These are phyloP conservation scores for Asterophora parasitica DNA, from an alignment of 768 basidiomycete species.

Conservation along the genomic window DNA sequence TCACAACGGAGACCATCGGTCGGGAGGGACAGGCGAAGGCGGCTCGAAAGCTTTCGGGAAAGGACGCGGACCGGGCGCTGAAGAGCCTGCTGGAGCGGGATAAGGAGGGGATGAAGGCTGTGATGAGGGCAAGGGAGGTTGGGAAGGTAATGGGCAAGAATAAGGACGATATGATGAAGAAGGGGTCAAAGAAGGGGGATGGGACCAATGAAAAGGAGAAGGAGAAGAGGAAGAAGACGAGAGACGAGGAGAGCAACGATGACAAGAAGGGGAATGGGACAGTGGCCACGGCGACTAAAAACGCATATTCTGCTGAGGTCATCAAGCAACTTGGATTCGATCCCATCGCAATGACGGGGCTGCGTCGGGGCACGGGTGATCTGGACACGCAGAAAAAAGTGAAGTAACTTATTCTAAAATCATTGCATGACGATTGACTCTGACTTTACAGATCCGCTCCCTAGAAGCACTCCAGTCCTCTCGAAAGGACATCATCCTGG, in stretches of 20 bases:
- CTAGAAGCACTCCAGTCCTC: slow-evolving; percentile 48
- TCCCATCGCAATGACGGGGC: slow-evolving; percentile 56
- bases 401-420: slow-evolving; percentile 4
- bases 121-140: slow-evolving; percentile 55
- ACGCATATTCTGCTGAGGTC: slow-evolving; percentile 58
- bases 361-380: slow-evolving; percentile 31
- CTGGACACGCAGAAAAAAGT: slow-evolving; percentile 57
- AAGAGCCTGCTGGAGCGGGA: slow-evolving; percentile 59
- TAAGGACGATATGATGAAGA: slow-evolving; percentile 11
- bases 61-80: slow-evolving; percentile 58
- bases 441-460: slow-evolving; percentile 42
- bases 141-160: slow-evolving; percentile 17
- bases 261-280: neutral
- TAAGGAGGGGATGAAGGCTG: slow-evolving; percentile 61
- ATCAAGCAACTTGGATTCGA: slow-evolving; percentile 79
- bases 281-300: slow-evolving; percentile 26
- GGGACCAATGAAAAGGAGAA: slow-evolving; percentile 18
- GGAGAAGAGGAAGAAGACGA: slow-evolving; percentile 11
- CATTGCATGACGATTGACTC: neutral
- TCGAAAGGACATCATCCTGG: slow-evolving; percentile 53
- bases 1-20: slow-evolving; percentile 67
- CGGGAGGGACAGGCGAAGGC: slow-evolving; percentile 77
- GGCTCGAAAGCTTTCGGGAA: slow-evolving; percentile 52
- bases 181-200: slow-evolving; percentile 18
- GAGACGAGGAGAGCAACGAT: slow-evolving; percentile 12